Evolutionary conservation across 805 yeast genomes (phyloP).

Genomic region (Vanderwaltozyma yarrowii): DNA sequence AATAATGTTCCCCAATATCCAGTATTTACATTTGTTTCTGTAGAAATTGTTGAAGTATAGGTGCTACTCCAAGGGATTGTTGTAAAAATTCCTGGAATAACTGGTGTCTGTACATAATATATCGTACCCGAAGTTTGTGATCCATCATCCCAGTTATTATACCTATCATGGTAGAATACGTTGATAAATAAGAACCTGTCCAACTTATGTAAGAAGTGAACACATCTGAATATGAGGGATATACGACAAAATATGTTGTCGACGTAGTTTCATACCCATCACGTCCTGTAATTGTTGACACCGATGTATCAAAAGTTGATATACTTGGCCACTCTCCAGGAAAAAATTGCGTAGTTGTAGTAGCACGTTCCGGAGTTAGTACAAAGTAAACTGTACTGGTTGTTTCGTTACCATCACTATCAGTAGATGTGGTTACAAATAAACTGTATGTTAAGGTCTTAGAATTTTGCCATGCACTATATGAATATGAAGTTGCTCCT

Average conservation of each 20-base stretch:
- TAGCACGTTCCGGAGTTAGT: background rate
- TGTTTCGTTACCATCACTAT: background rate
- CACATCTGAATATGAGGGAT: no score
- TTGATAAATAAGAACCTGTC: background rate
- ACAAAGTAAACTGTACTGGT: background rate
- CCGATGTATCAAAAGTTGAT: background rate
- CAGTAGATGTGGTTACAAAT: background rate
- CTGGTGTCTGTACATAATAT: background rate
- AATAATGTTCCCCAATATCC: slow-evolving; percentile 1
- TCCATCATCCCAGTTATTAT: background rate
- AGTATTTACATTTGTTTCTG: background rate
- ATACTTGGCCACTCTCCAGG: background rate
- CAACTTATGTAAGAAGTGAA: no score
- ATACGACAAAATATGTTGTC: no score
- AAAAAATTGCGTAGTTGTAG: background rate
- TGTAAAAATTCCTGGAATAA: background rate
- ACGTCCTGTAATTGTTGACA: no score
- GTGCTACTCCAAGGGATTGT: background rate
- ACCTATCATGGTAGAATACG: background rate
- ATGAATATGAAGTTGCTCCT: background rate
- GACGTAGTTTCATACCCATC: no score
- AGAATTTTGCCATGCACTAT: background rate
- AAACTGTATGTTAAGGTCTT: background rate
- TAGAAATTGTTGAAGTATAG: background rate
- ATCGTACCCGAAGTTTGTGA: no score